A percentile compares a stretch with the other conserved stretches of the same genome.
Evolutionary conservation across 2,329 filamentous ascomycete genomes (phyloP).

Genomic region (Apiospora malaysiana): DNA sequence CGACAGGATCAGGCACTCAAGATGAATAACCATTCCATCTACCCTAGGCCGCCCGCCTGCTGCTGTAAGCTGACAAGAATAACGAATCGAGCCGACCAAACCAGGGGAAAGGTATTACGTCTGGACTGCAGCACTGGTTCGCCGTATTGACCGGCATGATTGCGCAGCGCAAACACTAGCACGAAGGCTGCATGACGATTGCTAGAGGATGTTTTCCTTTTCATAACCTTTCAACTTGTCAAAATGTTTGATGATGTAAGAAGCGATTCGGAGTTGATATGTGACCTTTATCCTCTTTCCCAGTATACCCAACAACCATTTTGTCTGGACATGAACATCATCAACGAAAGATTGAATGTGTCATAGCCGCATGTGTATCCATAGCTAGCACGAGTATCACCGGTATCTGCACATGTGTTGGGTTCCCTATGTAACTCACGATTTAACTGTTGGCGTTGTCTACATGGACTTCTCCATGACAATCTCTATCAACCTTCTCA

Average conservation of each 20-base stretch:
- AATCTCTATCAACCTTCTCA: neutral
- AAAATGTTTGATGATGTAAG: neutral
- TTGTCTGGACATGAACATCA: neutral
- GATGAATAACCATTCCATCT: neutral
- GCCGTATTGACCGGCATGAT: neutral
- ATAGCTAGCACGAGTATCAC: neutral
- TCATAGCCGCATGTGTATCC: neutral
- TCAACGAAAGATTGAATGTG: neutral
- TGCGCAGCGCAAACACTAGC: constrained; percentile 6
- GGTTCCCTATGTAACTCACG: neutral
- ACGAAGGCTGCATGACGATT: neutral
- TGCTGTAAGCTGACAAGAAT: constrained; percentile 1
- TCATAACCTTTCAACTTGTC: constrained; percentile 10
- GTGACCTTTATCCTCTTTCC: neutral
- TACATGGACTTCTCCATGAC: neutral
- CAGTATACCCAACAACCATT: neutral
- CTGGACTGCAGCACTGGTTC: neutral
- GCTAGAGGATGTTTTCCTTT: neutral
- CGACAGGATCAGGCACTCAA: neutral
- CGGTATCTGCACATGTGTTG: neutral
- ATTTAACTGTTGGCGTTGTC: neutral
- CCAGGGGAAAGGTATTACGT: neutral
- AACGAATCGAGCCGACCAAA: neutral
- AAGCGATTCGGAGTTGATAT: neutral
- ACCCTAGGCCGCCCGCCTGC: neutral